Conservation (phyloP, 1,284 basidiomycete species). For the Neonothopanus nambi region DNA sequence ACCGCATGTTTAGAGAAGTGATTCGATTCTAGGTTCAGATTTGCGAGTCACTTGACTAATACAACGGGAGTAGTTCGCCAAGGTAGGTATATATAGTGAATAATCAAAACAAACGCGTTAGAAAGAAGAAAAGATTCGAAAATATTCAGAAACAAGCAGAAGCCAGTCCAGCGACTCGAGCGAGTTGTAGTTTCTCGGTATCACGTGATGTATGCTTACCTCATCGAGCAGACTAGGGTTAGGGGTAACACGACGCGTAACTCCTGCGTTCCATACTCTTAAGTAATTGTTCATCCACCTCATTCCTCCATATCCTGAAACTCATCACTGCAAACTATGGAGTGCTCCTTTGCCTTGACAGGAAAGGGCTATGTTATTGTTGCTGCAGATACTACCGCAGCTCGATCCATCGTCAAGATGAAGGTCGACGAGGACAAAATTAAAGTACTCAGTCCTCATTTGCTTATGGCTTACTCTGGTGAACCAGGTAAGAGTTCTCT, state of each 20-base stretch:
- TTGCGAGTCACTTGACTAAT: too few relatives aligned
- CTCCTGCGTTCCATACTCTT: neutral
- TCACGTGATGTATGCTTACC: too few relatives aligned
- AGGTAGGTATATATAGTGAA: too few relatives aligned
- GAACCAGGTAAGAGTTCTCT: conserved; percentile 73
- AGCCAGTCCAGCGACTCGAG: too few relatives aligned
- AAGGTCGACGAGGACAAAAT: conserved; percentile 98
- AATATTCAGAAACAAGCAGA: too few relatives aligned
- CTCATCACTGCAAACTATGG: conserved; percentile 46
- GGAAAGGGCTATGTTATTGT: conserved; percentile 92
- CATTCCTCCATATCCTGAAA: neutral
- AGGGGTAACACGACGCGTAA: conserved; percentile 12
- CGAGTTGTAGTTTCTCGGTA: too few relatives aligned
- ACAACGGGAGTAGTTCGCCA: too few relatives aligned
- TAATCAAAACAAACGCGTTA: too few relatives aligned
- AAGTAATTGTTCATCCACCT: too few relatives aligned
- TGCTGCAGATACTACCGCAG: conserved; percentile 89
- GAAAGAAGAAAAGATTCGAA: too few relatives aligned
- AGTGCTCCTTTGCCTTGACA: conserved; percentile 73
- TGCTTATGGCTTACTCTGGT: conserved; percentile 95
- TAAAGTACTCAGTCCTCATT: conserved; percentile 86
- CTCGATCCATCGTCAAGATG: conserved; percentile 95
- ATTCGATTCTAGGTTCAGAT: too few relatives aligned
- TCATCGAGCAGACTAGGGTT: too few relatives aligned
- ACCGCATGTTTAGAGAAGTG: conserved; percentile 47